Percentiles rank a stretch among this genome's conserved stretches.
These are phyloP conservation scores for Pseudogymnoascus sp. DNA, from an alignment of 2,329 filamentous ascomycete species.

Conservation along the genomic window DNA sequence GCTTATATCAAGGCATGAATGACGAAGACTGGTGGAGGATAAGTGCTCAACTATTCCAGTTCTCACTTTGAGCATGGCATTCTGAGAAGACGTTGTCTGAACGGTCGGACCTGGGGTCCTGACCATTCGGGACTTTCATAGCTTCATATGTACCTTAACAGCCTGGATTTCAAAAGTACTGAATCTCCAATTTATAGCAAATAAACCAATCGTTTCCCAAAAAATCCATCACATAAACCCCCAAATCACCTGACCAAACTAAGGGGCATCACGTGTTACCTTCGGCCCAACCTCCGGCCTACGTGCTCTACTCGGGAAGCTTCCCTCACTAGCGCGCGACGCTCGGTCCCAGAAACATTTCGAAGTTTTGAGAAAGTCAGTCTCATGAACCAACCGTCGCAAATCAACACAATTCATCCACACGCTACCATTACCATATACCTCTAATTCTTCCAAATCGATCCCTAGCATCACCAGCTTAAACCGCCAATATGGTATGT, in stretches of 20 bases:
- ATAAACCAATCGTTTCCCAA: background rate
- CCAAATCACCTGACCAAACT: background rate
- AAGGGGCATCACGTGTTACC: background rate
- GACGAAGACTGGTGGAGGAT: too few relatives aligned
- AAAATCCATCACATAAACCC: too few relatives aligned
- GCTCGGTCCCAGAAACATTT: constrained; percentile 9
- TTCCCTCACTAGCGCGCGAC: constrained; percentile 1
- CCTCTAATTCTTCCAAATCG: background rate
- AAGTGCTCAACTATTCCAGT: background rate
- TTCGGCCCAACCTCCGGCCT: background rate
- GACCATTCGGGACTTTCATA: background rate
- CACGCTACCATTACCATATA: background rate
- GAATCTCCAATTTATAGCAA: background rate
- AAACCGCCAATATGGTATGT: constrained; percentile 10
- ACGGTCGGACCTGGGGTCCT: too few relatives aligned
- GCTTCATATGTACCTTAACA: background rate
- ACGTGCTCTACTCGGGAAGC: background rate
- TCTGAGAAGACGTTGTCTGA: background rate
- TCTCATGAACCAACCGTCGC: background rate
- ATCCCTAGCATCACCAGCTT: background rate
- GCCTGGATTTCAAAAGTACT: background rate
- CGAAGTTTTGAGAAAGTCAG: constrained; percentile 8
- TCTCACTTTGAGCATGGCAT: background rate
- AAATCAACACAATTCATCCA: background rate
- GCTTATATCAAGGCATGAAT: too few relatives aligned